Evolutionary conservation across 371 early-diverging fungal species (phyloP).

Genomic region (Mucor lusitanicus): DNA sequence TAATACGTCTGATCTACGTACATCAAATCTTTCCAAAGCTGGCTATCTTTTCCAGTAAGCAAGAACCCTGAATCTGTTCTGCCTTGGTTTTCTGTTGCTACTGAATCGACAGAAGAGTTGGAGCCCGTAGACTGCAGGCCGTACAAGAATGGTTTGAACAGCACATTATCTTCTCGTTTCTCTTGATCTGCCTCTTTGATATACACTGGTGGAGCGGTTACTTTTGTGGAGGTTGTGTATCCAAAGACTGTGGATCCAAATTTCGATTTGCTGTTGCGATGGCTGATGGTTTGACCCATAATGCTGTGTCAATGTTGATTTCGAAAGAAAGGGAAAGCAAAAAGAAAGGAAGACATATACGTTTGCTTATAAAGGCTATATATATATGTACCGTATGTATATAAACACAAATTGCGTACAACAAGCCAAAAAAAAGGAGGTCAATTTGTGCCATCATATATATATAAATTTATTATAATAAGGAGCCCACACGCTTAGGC

Average conservation of each 20-base stretch:
- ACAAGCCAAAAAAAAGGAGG: background rate
- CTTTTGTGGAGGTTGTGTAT: background rate
- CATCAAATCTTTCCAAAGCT: constrained; percentile 26
- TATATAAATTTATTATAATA: constrained; percentile 9
- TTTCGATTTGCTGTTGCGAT: background rate
- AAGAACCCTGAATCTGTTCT: constrained; percentile 30
- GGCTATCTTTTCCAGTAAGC: constrained; percentile 14
- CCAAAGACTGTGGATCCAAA: constrained; percentile 12
- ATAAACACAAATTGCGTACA: background rate
- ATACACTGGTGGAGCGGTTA: constrained; percentile 1
- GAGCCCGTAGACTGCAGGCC: constrained; percentile 6
- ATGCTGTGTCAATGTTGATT: background rate
- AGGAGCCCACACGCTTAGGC: constrained; percentile 9
- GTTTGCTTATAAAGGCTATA: background rate
- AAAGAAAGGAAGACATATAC: background rate
- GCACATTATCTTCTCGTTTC: constrained; percentile 7
- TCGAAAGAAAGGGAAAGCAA: background rate
- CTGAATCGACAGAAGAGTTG: background rate
- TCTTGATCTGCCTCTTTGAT: background rate
- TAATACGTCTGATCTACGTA: constrained; percentile 38
- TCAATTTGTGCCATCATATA: background rate
- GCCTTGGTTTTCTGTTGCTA: background rate
- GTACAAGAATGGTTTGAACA: constrained; percentile 20
- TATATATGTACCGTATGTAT: no score
- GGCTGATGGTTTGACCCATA: constrained; percentile 4